These are phyloP conservation scores for Mycena amicta DNA, from an alignment of 768 basidiomycete species.

Conservation along the genomic window DNA sequence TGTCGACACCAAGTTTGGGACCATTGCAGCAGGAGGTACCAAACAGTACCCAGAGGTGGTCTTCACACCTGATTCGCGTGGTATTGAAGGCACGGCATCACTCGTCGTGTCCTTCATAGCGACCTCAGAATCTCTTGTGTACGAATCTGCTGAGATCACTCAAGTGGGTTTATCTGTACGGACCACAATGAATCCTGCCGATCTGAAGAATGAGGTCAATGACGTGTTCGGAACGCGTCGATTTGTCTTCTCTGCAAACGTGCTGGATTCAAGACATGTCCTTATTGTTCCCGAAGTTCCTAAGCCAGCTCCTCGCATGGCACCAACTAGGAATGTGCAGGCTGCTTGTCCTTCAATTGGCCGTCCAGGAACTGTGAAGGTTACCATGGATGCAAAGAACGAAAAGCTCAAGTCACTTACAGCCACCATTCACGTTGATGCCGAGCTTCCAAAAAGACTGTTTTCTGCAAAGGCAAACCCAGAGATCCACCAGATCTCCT, in stretches of 20 bases:
- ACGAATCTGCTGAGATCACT: conserved; percentile 14
- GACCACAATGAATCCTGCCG: conserved; percentile 28
- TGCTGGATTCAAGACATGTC: conserved; percentile 33
- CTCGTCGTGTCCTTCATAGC: conserved; percentile 40
- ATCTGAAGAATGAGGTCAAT: conserved; percentile 11
- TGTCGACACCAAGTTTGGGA: conserved; percentile 38
- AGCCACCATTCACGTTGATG: conserved; percentile 18
- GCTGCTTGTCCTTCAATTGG: no score
- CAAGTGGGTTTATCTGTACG: conserved; percentile 33
- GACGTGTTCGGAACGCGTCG: no score
- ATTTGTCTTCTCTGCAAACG: no score
- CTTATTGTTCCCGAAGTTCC: conserved; percentile 28
- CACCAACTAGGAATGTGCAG: no score
- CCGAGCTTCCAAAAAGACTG: not conserved
- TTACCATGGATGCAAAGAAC: not conserved
- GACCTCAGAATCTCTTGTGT: conserved; percentile 33
- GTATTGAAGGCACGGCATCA: conserved; percentile 36
- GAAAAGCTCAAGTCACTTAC: not conserved
- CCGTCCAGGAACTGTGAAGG: not conserved
- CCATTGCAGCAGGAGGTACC: conserved; percentile 15
- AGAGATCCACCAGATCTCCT: conserved; percentile 22
- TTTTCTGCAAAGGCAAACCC: conserved; percentile 21
- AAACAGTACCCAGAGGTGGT: not conserved
- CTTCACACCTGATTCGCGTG: conserved; percentile 21
- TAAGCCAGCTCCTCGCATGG: not conserved